Evolutionary conservation across 1,284 basidiomycete species (phyloP).

Genomic region (Cryptococcus jaspeensis): DNA sequence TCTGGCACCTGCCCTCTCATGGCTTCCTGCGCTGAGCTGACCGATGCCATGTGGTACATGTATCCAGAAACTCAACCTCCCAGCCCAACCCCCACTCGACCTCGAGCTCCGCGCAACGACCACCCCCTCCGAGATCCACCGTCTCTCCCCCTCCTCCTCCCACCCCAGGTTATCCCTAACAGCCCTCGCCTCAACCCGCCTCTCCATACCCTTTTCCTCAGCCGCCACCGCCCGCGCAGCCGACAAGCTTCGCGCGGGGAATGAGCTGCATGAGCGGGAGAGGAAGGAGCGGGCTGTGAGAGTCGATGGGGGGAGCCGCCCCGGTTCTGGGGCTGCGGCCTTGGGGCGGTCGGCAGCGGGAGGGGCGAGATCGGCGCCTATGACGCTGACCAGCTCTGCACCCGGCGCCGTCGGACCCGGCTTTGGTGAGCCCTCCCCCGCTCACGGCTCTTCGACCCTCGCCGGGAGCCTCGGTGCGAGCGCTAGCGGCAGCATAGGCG

Average conservation of each 20-base stretch:
- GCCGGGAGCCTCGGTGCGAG: neutral
- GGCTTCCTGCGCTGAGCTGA: neutral
- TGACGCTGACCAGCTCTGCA: slow-evolving; percentile 7
- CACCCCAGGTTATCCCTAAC: slow-evolving; percentile 18
- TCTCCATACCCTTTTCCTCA: slow-evolving; percentile 31
- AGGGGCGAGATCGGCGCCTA: neutral
- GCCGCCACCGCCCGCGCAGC: slow-evolving; percentile 25
- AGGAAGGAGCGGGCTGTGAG: slow-evolving; percentile 28
- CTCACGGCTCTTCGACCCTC: neutral
- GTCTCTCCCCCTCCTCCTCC: slow-evolving; percentile 6
- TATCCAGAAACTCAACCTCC: slow-evolving; percentile 33
- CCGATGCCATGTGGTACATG: too few species aligned
- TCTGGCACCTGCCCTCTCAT: neutral
- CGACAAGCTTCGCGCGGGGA: slow-evolving; percentile 33
- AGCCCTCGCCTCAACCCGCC: slow-evolving; percentile 40
- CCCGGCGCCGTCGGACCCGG: neutral
- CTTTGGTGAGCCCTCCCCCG: too few species aligned
- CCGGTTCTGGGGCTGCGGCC: neutral
- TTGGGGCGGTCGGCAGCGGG: neutral
- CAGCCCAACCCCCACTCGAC: slow-evolving; percentile 22
- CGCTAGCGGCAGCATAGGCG: neutral
- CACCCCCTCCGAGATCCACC: slow-evolving; percentile 31
- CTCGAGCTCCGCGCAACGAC: slow-evolving; percentile 27
- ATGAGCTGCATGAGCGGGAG: slow-evolving; percentile 28
- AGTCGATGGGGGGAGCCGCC: slow-evolving; percentile 16